Conservation (phyloP, 2,329 filamentous ascomycete genomes). For the Didymella keratinophila region DNA sequence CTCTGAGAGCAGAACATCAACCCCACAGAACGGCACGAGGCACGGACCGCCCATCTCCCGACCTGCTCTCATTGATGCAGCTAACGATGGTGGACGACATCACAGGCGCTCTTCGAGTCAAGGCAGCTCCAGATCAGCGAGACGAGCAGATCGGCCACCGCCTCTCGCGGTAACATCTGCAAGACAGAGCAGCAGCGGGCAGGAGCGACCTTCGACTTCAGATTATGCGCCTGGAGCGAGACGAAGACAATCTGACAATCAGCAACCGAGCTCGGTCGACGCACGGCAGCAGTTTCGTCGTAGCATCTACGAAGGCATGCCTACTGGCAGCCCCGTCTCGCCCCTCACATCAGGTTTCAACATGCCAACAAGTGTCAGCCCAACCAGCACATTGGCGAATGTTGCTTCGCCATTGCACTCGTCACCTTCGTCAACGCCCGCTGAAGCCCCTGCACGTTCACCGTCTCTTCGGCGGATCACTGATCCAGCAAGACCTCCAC, state of each 20-base stretch:
- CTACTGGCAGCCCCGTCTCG: conserved; percentile 41
- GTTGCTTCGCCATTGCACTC: conserved; percentile 33
- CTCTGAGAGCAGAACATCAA: conserved; percentile 47
- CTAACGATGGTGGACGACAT: conserved; percentile 42
- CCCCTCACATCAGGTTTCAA: conserved; percentile 41
- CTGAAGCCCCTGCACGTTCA: conserved; percentile 25
- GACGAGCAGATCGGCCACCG: conserved; percentile 43
- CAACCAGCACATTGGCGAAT: conserved; percentile 37
- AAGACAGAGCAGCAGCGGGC: conserved; percentile 65
- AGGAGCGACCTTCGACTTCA: conserved; percentile 44
- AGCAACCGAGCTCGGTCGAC: conserved; percentile 55
- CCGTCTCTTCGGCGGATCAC: conserved; percentile 44
- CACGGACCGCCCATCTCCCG: conserved; percentile 57
- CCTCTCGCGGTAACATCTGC: conserved; percentile 35
- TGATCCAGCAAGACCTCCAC: conserved; percentile 37
- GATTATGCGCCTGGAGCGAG: conserved; percentile 33
- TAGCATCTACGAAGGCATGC: conserved; percentile 33
- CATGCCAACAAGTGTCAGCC: conserved; percentile 35
- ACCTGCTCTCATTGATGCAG: conserved; percentile 56
- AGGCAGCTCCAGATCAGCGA: conserved; percentile 53
- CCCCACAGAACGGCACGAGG: conserved; percentile 42
- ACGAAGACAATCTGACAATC: conserved; percentile 52
- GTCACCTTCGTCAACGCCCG: conserved; percentile 27
- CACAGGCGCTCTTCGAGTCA: conserved; percentile 57
- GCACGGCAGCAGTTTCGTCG: conserved; percentile 46